phyloP scores from a whole-genome alignment of 2,329 filamentous ascomycete species.

The Aspergillus sergii region DNA sequence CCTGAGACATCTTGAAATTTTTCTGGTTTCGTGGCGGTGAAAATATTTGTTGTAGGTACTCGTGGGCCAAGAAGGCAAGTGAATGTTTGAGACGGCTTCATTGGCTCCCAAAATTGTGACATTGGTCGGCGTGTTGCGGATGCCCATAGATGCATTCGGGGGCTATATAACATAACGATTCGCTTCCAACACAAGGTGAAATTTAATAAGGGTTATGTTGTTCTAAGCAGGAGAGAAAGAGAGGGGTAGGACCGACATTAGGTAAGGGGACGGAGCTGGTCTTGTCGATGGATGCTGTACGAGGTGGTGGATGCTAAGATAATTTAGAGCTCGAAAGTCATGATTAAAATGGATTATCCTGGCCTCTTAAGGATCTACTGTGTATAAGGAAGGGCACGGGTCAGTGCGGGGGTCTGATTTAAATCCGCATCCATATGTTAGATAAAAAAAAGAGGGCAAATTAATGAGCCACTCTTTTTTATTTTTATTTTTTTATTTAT shows the following conservation, averaged over 20 bases:
- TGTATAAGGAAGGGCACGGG: background rate
- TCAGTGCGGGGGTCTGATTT: background rate
- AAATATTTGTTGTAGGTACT: background rate
- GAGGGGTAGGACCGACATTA: background rate
- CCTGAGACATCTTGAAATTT: background rate
- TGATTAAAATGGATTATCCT: background rate
- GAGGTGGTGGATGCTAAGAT: background rate
- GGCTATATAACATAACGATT: background rate
- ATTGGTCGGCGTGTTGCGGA: background rate
- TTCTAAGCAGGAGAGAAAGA: background rate
- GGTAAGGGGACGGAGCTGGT: background rate
- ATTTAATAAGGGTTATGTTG: background rate
- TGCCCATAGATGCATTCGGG: background rate
- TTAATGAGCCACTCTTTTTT: background rate
- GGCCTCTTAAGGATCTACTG: too few species aligned
- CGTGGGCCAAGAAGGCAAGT: background rate
- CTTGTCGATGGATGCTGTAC: background rate
- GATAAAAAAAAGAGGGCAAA: background rate
- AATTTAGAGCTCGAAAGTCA: background rate
- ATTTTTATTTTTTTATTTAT: too few species aligned
- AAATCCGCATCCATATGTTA: background rate
- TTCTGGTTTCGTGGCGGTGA: background rate
- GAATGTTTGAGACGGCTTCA: background rate
- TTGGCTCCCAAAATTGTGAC: background rate
- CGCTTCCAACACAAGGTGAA: background rate